Evolutionary conservation across 495 filamentous ascomycete species (phyloP).

Genomic region (Penicillium bialowiezense): DNA sequence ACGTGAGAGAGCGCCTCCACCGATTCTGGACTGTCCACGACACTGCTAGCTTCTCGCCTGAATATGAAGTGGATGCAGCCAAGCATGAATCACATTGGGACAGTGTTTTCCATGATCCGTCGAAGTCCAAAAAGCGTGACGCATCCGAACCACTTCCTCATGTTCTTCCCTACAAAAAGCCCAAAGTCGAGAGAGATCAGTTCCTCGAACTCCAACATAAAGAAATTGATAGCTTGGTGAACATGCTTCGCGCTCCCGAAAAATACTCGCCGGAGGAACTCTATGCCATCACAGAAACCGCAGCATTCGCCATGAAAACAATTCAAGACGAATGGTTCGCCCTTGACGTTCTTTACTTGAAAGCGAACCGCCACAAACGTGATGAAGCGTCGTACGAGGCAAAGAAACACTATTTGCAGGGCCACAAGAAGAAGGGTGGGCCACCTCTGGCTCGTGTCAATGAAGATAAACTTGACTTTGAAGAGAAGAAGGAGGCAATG

Average conservation of each 20-base stretch:
- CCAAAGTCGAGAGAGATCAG: constrained; percentile 33
- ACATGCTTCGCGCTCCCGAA: constrained; percentile 36
- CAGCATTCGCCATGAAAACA: constrained; percentile 48
- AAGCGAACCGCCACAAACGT: constrained; percentile 39
- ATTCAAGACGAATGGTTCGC: constrained; percentile 65
- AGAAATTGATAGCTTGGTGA: constrained; percentile 30
- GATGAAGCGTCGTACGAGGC: constrained; percentile 6
- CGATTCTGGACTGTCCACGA: constrained; percentile 58
- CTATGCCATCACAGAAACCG: constrained; percentile 50
- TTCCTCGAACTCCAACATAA: constrained; percentile 41
- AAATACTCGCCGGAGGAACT: constrained; percentile 45
- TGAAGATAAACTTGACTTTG: constrained; percentile 23
- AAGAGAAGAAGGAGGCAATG: constrained; percentile 43
- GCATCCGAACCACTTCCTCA: constrained; percentile 41
- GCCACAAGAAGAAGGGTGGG: constrained; percentile 18
- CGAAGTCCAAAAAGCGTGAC: constrained; percentile 43
- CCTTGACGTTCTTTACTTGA: constrained; percentile 55
- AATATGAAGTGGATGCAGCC: constrained; percentile 30
- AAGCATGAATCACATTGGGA: constrained; percentile 32
- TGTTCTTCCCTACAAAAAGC: constrained; percentile 41
- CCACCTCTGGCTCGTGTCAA: constrained; percentile 18
- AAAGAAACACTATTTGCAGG: constrained; percentile 16
- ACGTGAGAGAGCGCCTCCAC: constrained; percentile 56
- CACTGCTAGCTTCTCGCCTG: constrained; percentile 42
- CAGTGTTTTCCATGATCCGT: constrained; percentile 24